phyloP scores from a whole-genome alignment of 805 yeast genomes.

The Kodamaea kaohsiungensis region DNA sequence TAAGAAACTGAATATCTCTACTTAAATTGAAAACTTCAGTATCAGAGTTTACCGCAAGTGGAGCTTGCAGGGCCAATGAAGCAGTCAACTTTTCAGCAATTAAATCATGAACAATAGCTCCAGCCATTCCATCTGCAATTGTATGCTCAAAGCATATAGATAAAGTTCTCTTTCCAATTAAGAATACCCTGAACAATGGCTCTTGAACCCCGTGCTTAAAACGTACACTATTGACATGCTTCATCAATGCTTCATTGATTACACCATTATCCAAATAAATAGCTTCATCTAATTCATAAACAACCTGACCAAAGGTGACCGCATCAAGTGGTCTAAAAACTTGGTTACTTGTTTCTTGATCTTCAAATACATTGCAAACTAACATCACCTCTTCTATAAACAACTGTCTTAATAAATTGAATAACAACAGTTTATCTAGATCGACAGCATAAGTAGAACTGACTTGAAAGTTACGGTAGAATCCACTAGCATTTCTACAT shows the following conservation, averaged over 20 bases:
- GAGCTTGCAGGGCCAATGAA: background rate
- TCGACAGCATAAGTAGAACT: constrained; percentile 30
- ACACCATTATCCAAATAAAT: constrained; percentile 15
- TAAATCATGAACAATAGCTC: constrained; percentile 33
- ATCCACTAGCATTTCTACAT: constrained; percentile 28
- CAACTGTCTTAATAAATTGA: constrained; percentile 30
- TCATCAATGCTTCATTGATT: constrained; percentile 31
- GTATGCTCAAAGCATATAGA: constrained; percentile 36
- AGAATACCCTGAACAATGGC: constrained; percentile 31
- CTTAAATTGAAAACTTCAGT: constrained; percentile 23
- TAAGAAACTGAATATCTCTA: constrained; percentile 20
- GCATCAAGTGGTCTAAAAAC: constrained; percentile 24
- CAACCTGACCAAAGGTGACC: constrained; percentile 26
- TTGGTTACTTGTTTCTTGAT: constrained; percentile 13
- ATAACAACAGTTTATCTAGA: constrained; percentile 18
- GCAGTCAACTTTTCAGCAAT: constrained; percentile 28
- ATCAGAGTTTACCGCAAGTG: background rate
- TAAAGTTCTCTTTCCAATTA: constrained; percentile 23
- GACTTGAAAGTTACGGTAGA: constrained; percentile 34
- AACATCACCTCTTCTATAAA: constrained; percentile 37
- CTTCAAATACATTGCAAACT: constrained; percentile 30
- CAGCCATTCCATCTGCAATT: constrained; percentile 41
- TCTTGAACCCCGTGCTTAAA: constrained; percentile 24
- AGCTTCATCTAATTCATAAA: constrained; percentile 16
- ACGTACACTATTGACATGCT: constrained; percentile 17